Percentiles rank a stretch among this genome's conserved stretches.
These are phyloP conservation scores for Hibiscus tridactylites DNA, from an alignment of 345 rosid genomes.

Conservation along the genomic window DNA sequence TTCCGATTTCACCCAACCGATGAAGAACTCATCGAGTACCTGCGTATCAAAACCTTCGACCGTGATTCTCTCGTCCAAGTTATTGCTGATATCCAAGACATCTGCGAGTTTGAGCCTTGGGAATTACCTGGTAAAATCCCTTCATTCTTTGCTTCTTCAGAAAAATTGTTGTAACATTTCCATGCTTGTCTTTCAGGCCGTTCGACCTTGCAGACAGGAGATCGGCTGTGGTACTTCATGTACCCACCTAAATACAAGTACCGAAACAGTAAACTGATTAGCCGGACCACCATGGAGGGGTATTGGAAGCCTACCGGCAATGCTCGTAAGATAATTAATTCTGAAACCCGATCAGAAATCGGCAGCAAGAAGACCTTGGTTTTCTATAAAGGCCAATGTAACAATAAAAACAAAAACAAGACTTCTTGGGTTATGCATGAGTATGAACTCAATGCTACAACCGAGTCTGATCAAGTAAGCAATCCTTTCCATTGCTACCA, in stretches of 20 bases:
- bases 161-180: neutral
- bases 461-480: neutral
- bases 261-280: neutral
- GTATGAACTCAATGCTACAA: neutral
- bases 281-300: constrained; percentile 2
- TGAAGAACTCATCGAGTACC: constrained; percentile 10
- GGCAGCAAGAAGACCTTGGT: constrained; percentile 12
- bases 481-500: neutral
- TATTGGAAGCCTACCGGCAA: constrained; percentile 15
- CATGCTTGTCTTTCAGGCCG: neutral
- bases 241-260: neutral
- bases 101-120: neutral
- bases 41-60: neutral
- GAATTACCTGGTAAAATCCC: neutral
- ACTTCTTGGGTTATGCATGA: constrained; percentile 7
- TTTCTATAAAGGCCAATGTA: constrained; percentile 3
- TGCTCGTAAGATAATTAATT: neutral
- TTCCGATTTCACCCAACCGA: constrained; percentile 3
- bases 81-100: neutral
- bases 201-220: neutral
- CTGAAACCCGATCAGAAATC: neutral
- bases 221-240: neutral
- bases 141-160: neutral
- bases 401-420: neutral
- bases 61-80: neutral